Evolutionary conservation across 768 basidiomycete species (phyloP), one percentile per base, ranked within the genome.

Genomic region (Auricularia auricula-judae): DNA sequence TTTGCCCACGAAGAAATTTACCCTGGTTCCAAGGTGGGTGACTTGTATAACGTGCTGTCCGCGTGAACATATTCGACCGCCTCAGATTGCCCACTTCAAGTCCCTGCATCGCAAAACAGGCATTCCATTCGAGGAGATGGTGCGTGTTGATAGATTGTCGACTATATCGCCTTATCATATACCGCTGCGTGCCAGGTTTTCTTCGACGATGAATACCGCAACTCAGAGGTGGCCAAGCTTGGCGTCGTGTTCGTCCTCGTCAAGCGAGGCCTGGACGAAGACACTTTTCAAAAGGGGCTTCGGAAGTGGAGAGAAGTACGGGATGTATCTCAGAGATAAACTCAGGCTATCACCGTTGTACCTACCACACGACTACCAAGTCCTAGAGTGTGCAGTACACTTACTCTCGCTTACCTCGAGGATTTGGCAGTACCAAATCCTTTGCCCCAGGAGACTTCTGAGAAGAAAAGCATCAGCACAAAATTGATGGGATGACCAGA

Each of bases 181-280:
- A n/a, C 54, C 8, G 21, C 44, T 51, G 39, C 39, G 29, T 29
- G 29, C 29, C 29, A 63, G 62, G 36, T 63, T 0, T 63, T 63
- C 62, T 63, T 63, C 21, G 62, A 63, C 36, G 62, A 63, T 21
- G 62, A 63, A 36, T 36, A 35, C 34, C 62, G 62, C 18, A 63
- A 63, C 47, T 18, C 12, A 12, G 62, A 63, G 35, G 62, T 63
- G 14, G 16, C 36, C 10, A 11, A 21, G 4, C 43, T 63, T 4
- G 62, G 62, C 21, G 56, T 59, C 10, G 1, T 18, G 7, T 59
- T 59, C 56, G 10, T 33, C 23, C 56, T 59, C 29, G 56, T 59
- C 23, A 35, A 59, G 12, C 56, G 56, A 29, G 56, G 56, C 14
- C 29, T 59, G 4, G 34, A 59, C 56, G 29, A 59, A 10, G 56